These are phyloP conservation scores for Zygosaccharomyces rouxii DNA, from an alignment of 805 yeast species.

Conservation along the genomic window DNA sequence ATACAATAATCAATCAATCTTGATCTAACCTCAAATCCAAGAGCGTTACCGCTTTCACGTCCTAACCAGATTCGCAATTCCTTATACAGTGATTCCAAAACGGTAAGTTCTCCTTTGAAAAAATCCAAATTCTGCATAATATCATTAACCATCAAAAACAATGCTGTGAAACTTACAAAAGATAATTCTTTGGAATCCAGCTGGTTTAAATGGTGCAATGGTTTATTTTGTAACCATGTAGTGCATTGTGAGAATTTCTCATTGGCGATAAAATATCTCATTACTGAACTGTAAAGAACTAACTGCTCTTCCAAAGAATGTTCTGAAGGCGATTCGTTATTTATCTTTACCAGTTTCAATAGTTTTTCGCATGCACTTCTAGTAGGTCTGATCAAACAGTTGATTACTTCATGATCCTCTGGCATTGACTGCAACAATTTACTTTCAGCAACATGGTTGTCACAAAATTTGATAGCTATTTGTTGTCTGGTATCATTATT, in stretches of 20 bases:
- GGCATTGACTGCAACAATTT: slow-evolving; percentile 16
- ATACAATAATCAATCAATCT: slow-evolving; percentile 31
- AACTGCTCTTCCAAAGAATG: slow-evolving; percentile 12
- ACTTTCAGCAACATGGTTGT: slow-evolving; percentile 21
- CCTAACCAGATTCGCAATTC: slow-evolving; percentile 37
- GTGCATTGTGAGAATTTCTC: slow-evolving; percentile 22
- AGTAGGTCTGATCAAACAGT: slow-evolving; percentile 30
- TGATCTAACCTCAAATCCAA: slow-evolving; percentile 31
- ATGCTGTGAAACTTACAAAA: slow-evolving; percentile 33
- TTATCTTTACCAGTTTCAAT: slow-evolving; percentile 18
- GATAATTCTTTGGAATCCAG: slow-evolving; percentile 13
- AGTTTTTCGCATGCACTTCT: slow-evolving; percentile 24
- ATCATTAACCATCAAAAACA: slow-evolving; percentile 23
- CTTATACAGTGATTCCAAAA: slow-evolving; percentile 32
- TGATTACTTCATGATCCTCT: slow-evolving; percentile 15
- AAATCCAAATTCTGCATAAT: slow-evolving; percentile 18
- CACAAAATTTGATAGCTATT: slow-evolving; percentile 24
- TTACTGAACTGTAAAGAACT: slow-evolving; percentile 21
- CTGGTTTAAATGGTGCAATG: slow-evolving; percentile 8
- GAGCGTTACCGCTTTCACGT: slow-evolving; percentile 26
- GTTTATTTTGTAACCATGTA: slow-evolving; percentile 25
- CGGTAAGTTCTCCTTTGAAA: slow-evolving; percentile 5
- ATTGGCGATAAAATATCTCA: slow-evolving; percentile 26
- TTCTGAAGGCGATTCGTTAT: slow-evolving; percentile 13
- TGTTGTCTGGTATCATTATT: slow-evolving; percentile 22